Evolutionary conservation across 2,329 filamentous ascomycete genomes (phyloP).

Genomic region (Microdochium paspali): DNA sequence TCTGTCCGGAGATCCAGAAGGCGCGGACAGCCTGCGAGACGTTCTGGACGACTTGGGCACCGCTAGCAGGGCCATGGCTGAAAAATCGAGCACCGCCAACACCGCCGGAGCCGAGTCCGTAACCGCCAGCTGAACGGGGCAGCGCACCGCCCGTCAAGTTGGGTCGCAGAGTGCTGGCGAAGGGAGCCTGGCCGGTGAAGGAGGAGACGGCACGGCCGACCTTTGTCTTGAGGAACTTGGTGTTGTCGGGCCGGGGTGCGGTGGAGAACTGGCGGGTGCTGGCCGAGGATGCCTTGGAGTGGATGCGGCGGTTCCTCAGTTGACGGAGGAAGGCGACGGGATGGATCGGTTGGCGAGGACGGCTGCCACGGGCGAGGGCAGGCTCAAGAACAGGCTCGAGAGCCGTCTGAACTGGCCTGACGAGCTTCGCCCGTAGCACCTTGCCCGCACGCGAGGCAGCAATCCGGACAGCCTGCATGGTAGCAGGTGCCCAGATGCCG

Average conservation of each 20-base stretch:
- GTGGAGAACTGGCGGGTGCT: conserved; percentile 42
- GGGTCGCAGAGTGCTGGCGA: conserved; percentile 79
- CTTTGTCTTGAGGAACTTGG: conserved; percentile 37
- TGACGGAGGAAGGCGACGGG: conserved; percentile 39
- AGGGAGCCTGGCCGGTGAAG: conserved; percentile 69
- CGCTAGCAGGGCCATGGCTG: conserved; percentile 75
- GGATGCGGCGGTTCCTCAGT: conserved; percentile 28
- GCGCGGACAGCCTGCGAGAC: conserved; percentile 89
- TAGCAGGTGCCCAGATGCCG: conserved; percentile 47
- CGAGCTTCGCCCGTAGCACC: conserved; percentile 39
- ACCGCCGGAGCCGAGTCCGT: conserved; percentile 62
- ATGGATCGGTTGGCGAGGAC: conserved; percentile 43
- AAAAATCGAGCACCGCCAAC: conserved; percentile 74
- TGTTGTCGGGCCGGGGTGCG: conserved; percentile 31
- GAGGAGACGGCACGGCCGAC: conserved; percentile 44
- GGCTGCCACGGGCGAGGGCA: conserved; percentile 32
- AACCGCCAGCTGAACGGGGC: conserved; percentile 82
- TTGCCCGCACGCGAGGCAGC: conserved; percentile 41
- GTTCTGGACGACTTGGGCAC: conserved; percentile 87
- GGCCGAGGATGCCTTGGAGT: conserved; percentile 25
- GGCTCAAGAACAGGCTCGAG: conserved; percentile 38
- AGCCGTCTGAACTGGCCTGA: conserved; percentile 32
- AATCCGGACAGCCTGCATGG: conserved; percentile 43
- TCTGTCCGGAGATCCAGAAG: conserved; percentile 86
- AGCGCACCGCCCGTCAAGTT: conserved; percentile 85